Evolutionary conservation across 306 rosid genomes (phyloP).

Genomic region (Fagus crenata): DNA sequence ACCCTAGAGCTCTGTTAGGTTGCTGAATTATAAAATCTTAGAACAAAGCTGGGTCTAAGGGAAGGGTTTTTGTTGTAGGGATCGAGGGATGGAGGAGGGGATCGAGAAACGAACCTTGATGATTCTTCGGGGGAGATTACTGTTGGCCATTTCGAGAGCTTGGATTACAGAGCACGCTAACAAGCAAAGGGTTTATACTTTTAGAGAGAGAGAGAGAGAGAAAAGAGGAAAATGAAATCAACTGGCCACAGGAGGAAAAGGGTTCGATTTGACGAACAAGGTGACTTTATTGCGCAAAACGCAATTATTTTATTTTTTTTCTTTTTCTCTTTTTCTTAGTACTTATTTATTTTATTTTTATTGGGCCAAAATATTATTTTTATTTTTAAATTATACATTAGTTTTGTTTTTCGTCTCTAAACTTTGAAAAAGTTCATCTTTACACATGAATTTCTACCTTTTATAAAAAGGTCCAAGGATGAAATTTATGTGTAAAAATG

Average conservation of each 20-base stretch:
- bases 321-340: background rate
- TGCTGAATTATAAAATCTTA: slow-evolving; percentile 4
- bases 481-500: too few relatives aligned
- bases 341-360: background rate
- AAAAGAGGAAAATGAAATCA: slow-evolving; percentile 8
- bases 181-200: slow-evolving; percentile 38
- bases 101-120: slow-evolving; percentile 53
- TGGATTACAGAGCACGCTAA: slow-evolving; percentile 63
- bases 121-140: slow-evolving; percentile 93
- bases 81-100: slow-evolving; percentile 47
- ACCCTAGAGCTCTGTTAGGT: too few relatives aligned
- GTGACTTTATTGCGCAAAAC: background rate
- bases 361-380: too few relatives aligned
- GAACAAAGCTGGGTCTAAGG: slow-evolving; percentile 4
- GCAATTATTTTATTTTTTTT: background rate
- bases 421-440: too few relatives aligned
- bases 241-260: background rate
- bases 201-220: slow-evolving; percentile 29
- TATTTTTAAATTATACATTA: too few relatives aligned
- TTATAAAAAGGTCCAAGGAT: too few relatives aligned
- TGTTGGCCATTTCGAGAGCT: slow-evolving; percentile 73
- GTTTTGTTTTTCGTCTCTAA: background rate
- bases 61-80: slow-evolving; percentile 10
- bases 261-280: background rate
- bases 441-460: too few relatives aligned